phyloP scores from a whole-genome alignment of 345 rosid genomes.

The Murraya koenigii region DNA sequence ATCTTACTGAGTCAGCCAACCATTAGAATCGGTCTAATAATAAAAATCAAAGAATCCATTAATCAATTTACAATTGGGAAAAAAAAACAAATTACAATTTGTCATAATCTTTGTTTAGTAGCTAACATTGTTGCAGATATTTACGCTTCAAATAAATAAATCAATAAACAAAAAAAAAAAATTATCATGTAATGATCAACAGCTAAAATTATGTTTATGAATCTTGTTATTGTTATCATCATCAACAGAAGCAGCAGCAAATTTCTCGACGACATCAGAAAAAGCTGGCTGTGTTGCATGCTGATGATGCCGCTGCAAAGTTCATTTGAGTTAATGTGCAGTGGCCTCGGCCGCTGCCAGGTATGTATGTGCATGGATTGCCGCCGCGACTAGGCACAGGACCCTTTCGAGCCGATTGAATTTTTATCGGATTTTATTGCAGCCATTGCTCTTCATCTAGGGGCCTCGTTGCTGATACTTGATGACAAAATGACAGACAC shows the following conservation, averaged over 20 bases:
- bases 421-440: not conserved
- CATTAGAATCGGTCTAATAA: not conserved
- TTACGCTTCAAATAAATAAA: not conserved
- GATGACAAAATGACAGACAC: not conserved
- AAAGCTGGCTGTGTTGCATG: slow-evolving; percentile 12
- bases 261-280: slow-evolving; percentile 6
- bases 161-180: not conserved
- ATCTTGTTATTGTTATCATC: not conserved
- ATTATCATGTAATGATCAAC: not conserved
- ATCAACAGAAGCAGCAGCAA: not conserved
- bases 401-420: slow-evolving; percentile 39
- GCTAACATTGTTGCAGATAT: not conserved
- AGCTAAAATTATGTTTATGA: slow-evolving; percentile 10
- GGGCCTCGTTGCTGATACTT: slow-evolving; percentile 29
- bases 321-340: slow-evolving; percentile 32
- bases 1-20: not conserved
- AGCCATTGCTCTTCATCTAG: slow-evolving; percentile 13
- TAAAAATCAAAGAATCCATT: not conserved
- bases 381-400: slow-evolving; percentile 27
- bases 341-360: slow-evolving; percentile 21
- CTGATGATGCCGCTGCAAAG: slow-evolving; percentile 12
- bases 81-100: not conserved
- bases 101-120: not conserved
- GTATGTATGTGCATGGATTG: slow-evolving; percentile 39
- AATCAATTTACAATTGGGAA: not conserved